Evolutionary conservation across 2,329 filamentous ascomycete species (phyloP).

Genomic region (Scytalidium sp.): DNA sequence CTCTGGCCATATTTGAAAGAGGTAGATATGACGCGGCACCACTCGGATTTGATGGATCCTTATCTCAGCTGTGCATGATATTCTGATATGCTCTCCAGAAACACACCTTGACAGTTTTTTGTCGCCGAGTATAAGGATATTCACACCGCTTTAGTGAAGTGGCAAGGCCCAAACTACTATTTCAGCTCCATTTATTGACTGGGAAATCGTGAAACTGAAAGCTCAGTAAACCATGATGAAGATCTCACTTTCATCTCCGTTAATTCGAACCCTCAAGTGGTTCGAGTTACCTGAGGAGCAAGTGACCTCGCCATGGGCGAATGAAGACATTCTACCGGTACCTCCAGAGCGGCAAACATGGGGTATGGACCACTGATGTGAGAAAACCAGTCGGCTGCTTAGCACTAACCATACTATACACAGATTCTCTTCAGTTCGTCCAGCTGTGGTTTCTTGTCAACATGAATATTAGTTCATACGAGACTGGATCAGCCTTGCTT

Average conservation of each 20-base stretch:
- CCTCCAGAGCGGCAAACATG: background rate
- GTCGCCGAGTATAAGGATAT: background rate
- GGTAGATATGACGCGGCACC: background rate
- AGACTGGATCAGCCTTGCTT: constrained; percentile 26
- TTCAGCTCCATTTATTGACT: background rate
- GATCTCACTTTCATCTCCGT: background rate
- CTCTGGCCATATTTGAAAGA: background rate
- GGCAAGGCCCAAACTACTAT: background rate
- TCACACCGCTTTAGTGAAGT: background rate
- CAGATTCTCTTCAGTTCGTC: background rate
- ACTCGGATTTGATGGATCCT: background rate
- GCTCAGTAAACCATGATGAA: background rate
- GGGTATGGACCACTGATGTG: background rate
- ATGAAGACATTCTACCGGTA: background rate
- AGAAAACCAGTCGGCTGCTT: background rate
- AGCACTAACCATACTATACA: background rate
- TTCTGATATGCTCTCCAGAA: background rate
- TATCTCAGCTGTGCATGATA: background rate
- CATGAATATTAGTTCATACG: constrained; percentile 23
- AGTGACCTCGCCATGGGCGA: background rate
- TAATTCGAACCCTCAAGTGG: background rate
- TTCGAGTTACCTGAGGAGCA: background rate
- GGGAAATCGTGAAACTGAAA: background rate
- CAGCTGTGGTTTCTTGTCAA: constrained; percentile 16
- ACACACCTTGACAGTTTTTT: background rate